Percentiles rank a stretch among this genome's conserved stretches.
Conservation (phyloP, 805 yeast species). For the Candida nanaspora region DNA sequence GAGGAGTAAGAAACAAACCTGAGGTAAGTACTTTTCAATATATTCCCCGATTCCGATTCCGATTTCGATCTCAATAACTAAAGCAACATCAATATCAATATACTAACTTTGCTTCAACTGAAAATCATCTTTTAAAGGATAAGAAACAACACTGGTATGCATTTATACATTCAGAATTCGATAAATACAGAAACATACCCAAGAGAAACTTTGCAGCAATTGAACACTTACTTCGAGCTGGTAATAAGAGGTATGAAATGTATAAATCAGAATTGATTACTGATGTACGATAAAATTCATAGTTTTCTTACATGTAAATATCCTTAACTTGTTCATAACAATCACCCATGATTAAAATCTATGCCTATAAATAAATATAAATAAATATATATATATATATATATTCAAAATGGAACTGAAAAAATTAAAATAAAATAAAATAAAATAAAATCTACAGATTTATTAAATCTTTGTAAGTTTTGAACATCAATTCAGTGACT, state of each 20-base stretch:
- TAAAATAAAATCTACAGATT: neutral
- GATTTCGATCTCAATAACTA: too few species aligned
- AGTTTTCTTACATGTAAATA: neutral
- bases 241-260: slow-evolving; percentile 65
- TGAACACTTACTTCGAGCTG: slow-evolving; percentile 76
- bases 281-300: slow-evolving; percentile 41
- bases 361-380: too few species aligned
- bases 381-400: too few species aligned
- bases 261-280: slow-evolving; percentile 65
- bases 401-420: too few species aligned
- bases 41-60: too few species aligned
- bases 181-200: slow-evolving; percentile 45
- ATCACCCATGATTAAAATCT: neutral
- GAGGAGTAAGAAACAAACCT: slow-evolving; percentile 41
- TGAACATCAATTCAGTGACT: slow-evolving; percentile 65
- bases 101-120: too few species aligned
- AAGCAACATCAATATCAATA: too few species aligned
- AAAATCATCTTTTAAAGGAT: slow-evolving; percentile 16
- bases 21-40: slow-evolving; percentile 25
- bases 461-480: slow-evolving; percentile 32
- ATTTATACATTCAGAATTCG: slow-evolving; percentile 48
- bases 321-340: too few species aligned
- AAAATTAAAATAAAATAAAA: too few species aligned
- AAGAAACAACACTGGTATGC: slow-evolving; percentile 24
- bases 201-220: slow-evolving; percentile 80